These are phyloP conservation scores for Nigrospora osmanthi DNA, from an alignment of 2,329 filamentous ascomycete genomes.

Conservation along the genomic window DNA sequence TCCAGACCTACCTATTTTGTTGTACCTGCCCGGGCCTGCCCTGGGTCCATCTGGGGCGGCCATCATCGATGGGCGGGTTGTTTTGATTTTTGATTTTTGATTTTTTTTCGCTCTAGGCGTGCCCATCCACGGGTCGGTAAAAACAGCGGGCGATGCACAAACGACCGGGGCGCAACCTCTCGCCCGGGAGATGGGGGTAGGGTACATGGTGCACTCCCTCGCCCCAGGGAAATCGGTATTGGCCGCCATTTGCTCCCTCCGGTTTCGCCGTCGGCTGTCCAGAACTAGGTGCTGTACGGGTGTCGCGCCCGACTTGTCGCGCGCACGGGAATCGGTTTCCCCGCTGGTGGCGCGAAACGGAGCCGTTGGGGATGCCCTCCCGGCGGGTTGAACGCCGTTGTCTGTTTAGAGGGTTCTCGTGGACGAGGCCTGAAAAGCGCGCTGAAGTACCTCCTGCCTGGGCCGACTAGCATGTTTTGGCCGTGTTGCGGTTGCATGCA, in stretches of 20 bases:
- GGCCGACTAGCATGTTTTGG: neutral
- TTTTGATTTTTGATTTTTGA: neutral
- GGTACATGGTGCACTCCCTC: neutral
- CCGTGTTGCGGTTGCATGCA: neutral
- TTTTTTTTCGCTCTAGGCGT: no score
- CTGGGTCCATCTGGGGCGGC: no score
- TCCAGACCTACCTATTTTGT: no score
- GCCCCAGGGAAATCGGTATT: neutral
- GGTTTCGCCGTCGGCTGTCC: neutral
- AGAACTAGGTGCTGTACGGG: neutral
- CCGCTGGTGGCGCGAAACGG: neutral
- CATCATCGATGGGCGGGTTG: neutral
- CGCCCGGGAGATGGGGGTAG: neutral
- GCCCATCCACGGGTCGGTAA: constrained; percentile 2
- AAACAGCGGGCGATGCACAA: constrained; percentile 6
- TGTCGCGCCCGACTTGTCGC: neutral
- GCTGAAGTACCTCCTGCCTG: neutral
- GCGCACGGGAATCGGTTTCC: neutral
- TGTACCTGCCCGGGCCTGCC: no score
- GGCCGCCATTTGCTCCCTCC: neutral
- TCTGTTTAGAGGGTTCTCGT: constrained; percentile 1
- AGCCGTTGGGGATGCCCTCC: neutral
- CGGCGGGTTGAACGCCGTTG: neutral
- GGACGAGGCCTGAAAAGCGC: neutral
- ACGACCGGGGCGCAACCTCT: constrained; percentile 6